Conservation (phyloP, 495 filamentous ascomycete species). For the Podospora australis region DNA sequence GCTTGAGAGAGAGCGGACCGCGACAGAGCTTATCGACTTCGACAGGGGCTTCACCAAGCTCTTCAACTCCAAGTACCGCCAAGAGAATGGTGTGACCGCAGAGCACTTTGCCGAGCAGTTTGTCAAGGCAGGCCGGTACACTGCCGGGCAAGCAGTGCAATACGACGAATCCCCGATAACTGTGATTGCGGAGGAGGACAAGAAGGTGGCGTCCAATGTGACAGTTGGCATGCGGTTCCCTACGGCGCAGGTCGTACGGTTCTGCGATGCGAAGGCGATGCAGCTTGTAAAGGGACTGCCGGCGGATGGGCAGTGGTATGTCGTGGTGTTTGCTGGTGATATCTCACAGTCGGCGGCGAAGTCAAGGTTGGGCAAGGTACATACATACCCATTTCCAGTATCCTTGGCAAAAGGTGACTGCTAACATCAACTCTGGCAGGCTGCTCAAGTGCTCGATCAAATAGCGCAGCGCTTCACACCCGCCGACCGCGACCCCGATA, state of each 20-base stretch:
- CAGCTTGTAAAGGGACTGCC: conserved; percentile 47
- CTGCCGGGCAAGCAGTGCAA: conserved; percentile 54
- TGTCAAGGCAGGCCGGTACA: conserved; percentile 55
- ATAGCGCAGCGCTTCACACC: conserved; percentile 43
- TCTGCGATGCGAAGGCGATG: conserved; percentile 50
- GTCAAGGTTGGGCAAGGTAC: conserved; percentile 38
- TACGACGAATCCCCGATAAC: conserved; percentile 51
- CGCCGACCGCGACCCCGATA: conserved; percentile 41
- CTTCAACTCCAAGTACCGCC: conserved; percentile 43
- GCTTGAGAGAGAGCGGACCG: conserved; percentile 59
- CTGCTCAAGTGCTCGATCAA: conserved; percentile 23
- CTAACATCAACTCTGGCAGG: conserved; percentile 14
- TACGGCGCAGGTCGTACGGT: conserved; percentile 48
- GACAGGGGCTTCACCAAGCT: conserved; percentile 59
- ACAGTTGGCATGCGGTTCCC: conserved; percentile 54
- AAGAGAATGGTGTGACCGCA: conserved; percentile 29
- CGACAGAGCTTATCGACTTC: conserved; percentile 67
- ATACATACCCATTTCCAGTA: neutral
- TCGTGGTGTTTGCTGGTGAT: conserved; percentile 55
- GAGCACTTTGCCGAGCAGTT: conserved; percentile 53
- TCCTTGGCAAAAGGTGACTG: neutral
- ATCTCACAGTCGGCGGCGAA: conserved; percentile 27
- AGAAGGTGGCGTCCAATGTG: conserved; percentile 35
- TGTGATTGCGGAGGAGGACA: conserved; percentile 15
- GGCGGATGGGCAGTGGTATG: conserved; percentile 52